Evolutionary conservation across 2,329 filamentous ascomycete species (phyloP).

Genomic region (Harringtonia lauricola): DNA sequence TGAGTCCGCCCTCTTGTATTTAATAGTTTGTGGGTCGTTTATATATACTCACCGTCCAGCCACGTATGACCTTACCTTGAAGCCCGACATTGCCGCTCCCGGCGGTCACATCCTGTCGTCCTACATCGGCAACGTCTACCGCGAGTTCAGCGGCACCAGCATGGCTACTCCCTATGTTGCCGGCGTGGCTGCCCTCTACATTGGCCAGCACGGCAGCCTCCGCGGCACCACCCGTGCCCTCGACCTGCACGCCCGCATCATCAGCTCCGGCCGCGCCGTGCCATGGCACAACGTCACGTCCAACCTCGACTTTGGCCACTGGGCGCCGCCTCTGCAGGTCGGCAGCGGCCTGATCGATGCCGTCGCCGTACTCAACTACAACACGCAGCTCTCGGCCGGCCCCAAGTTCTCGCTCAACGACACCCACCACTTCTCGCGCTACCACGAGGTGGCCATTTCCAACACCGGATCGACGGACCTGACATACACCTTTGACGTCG

Average conservation of each 20-base stretch:
- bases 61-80: conserved; percentile 29
- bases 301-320: conserved; percentile 14
- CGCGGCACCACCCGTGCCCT: conserved; percentile 20
- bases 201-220: conserved; percentile 21
- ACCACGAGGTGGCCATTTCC: conserved; percentile 20
- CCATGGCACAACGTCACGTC: conserved; percentile 16
- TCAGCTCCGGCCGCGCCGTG: conserved; percentile 19
- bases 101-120: conserved; percentile 34
- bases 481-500: conserved; percentile 21
- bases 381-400: too few relatives aligned
- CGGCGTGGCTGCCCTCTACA: conserved; percentile 28
- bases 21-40: too few relatives aligned
- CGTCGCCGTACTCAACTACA: conserved; percentile 26
- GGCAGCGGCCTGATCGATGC: conserved; percentile 29
- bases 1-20: too few relatives aligned
- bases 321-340: conserved; percentile 17
- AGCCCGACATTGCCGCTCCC: conserved; percentile 31
- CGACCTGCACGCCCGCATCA: conserved; percentile 18
- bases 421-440: conserved; percentile 25
- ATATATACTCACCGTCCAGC: too few relatives aligned
- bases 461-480: conserved; percentile 26
- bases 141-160: conserved; percentile 30
- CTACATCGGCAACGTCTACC: conserved; percentile 17
- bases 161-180: conserved; percentile 38
- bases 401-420: conserved; percentile 32